Conservation (phyloP, 2,329 filamentous ascomycete genomes). For the Epichloe amarillans region DNA sequence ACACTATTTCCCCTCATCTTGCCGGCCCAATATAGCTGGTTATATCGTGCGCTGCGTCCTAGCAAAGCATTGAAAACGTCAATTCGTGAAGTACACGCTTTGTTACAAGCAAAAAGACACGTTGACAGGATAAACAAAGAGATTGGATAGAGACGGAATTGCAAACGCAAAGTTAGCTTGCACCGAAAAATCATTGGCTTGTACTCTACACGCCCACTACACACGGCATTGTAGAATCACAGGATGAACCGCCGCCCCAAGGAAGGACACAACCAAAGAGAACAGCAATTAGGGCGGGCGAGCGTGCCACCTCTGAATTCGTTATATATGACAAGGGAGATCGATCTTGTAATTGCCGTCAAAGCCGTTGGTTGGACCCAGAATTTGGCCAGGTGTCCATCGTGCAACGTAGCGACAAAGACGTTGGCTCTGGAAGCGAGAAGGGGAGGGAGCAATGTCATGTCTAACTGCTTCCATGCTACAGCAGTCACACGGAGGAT, state of each 20-base stretch:
- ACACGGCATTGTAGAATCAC: too few relatives aligned
- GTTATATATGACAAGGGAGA: neutral
- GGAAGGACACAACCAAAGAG: neutral
- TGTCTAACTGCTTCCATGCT: neutral
- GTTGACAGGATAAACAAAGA: too few relatives aligned
- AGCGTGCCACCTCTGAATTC: neutral
- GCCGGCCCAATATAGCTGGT: fast-evolving
- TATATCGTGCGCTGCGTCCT: fast-evolving
- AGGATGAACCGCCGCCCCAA: neutral
- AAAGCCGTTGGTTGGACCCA: neutral
- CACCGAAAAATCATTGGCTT: too few relatives aligned
- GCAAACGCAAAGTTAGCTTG: too few relatives aligned
- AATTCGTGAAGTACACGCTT: too few relatives aligned
- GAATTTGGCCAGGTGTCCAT: neutral
- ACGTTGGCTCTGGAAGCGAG: neutral
- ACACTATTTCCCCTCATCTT: neutral
- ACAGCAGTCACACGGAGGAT: too few relatives aligned
- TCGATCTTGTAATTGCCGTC: neutral
- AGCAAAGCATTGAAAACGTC: too few relatives aligned
- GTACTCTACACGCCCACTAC: too few relatives aligned
- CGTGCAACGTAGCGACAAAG: neutral
- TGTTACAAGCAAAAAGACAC: too few relatives aligned
- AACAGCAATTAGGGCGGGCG: neutral
- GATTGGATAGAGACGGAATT: too few relatives aligned
- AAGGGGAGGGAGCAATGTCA: neutral